These are phyloP conservation scores for Aspergillus persii DNA, from an alignment of 2,329 filamentous ascomycete genomes.

Conservation along the genomic window DNA sequence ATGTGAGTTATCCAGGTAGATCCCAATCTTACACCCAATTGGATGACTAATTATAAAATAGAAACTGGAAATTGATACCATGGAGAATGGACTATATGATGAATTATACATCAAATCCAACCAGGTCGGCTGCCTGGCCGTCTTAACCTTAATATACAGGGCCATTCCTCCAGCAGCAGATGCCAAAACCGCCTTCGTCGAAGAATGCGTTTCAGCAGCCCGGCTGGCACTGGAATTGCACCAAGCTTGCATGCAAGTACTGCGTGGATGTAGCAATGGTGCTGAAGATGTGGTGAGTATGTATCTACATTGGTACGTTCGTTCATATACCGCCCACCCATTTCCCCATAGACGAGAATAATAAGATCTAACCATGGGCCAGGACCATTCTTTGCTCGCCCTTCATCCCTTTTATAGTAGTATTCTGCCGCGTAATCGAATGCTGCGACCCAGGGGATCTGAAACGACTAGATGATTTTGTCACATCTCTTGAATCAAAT, in stretches of 20 bases:
- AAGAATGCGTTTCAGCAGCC: conserved; percentile 38
- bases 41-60: conserved; percentile 9
- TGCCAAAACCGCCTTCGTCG: conserved; percentile 30
- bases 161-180: conserved; percentile 34
- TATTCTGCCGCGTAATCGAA: conserved; percentile 52
- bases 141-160: conserved; percentile 41
- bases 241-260: conserved; percentile 25
- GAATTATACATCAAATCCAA: conserved; percentile 28
- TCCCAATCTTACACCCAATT: neutral
- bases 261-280: conserved; percentile 2
- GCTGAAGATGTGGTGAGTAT: conserved; percentile 29
- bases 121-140: conserved; percentile 35
- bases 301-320: conserved; percentile 38
- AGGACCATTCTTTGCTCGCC: conserved; percentile 45
- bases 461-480: conserved; percentile 55
- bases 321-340: neutral
- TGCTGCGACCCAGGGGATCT: conserved; percentile 55
- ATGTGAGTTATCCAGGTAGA: conserved; percentile 15
- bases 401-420: conserved; percentile 51
- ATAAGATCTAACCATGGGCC: neutral
- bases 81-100: conserved; percentile 15
- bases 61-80: conserved; percentile 18
- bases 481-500: conserved; percentile 53
- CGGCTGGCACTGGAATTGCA: conserved; percentile 34
- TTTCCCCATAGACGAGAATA: no score